Conservation (phyloP, 306 rosid species). For the Vigna reflexopilosa region DNA sequence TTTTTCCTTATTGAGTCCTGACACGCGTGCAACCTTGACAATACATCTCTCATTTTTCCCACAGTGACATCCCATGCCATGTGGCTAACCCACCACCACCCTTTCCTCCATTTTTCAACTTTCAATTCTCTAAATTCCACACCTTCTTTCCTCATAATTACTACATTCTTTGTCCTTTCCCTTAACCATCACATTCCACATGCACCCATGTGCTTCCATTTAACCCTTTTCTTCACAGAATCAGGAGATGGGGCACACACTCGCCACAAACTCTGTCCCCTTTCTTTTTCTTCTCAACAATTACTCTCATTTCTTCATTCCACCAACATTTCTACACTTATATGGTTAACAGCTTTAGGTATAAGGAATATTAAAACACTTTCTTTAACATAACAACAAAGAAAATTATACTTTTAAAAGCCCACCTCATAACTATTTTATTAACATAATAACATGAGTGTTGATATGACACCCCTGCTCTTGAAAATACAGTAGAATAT, state of each 20-base stretch:
- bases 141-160: not conserved
- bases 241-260: not conserved
- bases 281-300: not conserved
- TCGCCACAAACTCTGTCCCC: not conserved
- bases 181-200: not conserved
- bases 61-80: conserved; percentile 34
- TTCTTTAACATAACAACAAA: not conserved
- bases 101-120: not conserved
- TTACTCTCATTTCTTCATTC: not conserved
- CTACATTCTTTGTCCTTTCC: conserved; percentile 2
- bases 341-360: not conserved
- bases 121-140: not conserved
- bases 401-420: no score
- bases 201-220: conserved; percentile 27
- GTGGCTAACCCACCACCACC: conserved; percentile 50
- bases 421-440: no score
- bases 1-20: conserved; percentile 41
- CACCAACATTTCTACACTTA: not conserved
- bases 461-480: no score
- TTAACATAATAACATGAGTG: no score
- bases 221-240: not conserved
- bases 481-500: not conserved
- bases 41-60: conserved; percentile 33
- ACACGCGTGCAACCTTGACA: conserved; percentile 45
- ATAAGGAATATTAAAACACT: not conserved